Base-by-base conservation (phyloP, 257 asterid genomes). In the Lavandula angustifolia region DNA sequence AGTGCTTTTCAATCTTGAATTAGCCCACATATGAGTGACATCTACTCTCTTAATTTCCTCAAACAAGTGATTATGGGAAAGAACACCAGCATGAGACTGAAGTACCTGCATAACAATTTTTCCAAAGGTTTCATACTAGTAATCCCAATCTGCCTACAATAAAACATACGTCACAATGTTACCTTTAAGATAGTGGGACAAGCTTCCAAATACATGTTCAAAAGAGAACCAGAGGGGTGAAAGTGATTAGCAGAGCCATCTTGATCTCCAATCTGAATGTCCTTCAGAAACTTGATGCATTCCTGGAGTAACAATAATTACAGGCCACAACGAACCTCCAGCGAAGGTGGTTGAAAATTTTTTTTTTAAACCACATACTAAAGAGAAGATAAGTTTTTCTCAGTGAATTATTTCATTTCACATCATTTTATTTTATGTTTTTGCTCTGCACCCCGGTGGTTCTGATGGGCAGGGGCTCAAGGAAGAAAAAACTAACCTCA, bases 251-350 rank as follows among this genome's bases (percentile, higher is more conserved):
- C 62, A 58, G 97, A 79, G 68, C 69, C 81, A 35, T 84, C 92
- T 46, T 82, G 91, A 59, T 70, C 74, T 67, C 82, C 85, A 64
- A 76, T 49, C 72, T 78, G 92, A 69, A 79, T 81, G 73, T 86
- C 97, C 85, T 83, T 94, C 6, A 94, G 70, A 79, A 90, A 91
- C 78, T 70, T 83, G 66, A 94, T 72, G 79, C 98, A 94, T 79
- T 86, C 99, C 99, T 94, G 85, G n/a, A n/a, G n/a, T n/a, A n/a
- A n/a, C n/a, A n/a, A n/a, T n/a, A n/a, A n/a, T n/a, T n/a, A n/a
- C n/a, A n/a, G n/a, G n/a, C n/a, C n/a, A n/a, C n/a, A n/a, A n/a
- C n/a, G n/a, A n/a, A 9, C 27, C 10, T 10, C 53, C 44, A 58
- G 67, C 33, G 38, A 64, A 50, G 40, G 33, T 46, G 33, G 22